Conservation (phyloP, 1,284 basidiomycete species). For the Austroboletus novae-zelandiae region DNA sequence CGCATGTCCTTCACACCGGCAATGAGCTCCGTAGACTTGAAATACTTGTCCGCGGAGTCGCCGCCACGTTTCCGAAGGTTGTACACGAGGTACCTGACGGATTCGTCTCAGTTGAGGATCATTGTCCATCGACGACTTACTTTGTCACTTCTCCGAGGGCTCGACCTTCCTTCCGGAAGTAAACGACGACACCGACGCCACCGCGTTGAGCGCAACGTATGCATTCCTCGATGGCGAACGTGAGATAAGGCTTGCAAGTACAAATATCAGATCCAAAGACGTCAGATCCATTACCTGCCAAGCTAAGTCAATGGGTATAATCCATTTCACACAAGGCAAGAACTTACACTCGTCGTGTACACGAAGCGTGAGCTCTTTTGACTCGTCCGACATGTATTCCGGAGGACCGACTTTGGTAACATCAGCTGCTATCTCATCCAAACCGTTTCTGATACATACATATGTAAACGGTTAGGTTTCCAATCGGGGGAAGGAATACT, state of each 20-base stretch:
- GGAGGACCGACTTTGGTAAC: slow-evolving; percentile 71
- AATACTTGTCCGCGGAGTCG: slow-evolving; percentile 91
- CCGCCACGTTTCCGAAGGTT: slow-evolving; percentile 94
- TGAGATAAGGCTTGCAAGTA: slow-evolving; percentile 92
- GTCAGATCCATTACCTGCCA: slow-evolving; percentile 74
- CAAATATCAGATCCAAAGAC: slow-evolving; percentile 93
- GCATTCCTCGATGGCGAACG: slow-evolving; percentile 93
- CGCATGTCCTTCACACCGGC: slow-evolving; percentile 96
- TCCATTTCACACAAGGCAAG: slow-evolving; percentile 8
- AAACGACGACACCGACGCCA: slow-evolving; percentile 90
- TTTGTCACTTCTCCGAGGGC: slow-evolving; percentile 93
- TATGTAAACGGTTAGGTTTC: slow-evolving; percentile 90
- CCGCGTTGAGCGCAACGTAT: slow-evolving; percentile 84
- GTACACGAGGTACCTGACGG: slow-evolving; percentile 80
- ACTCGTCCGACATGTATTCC: slow-evolving; percentile 72
- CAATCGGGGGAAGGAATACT: slow-evolving; percentile 93
- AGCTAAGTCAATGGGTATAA: neutral
- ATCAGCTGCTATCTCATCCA: slow-evolving; percentile 1
- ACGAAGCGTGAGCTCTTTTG: slow-evolving; percentile 86
- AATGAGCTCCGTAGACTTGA: slow-evolving; percentile 89
- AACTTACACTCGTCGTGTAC: slow-evolving; percentile 90
- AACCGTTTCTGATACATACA: slow-evolving; percentile 46
- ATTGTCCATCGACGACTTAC: slow-evolving; percentile 36
- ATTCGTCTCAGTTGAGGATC: neutral
- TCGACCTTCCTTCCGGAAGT: slow-evolving; percentile 93